phyloP scores from a whole-genome alignment of 495 filamentous ascomycete species.

The Evernia prunastri region DNA sequence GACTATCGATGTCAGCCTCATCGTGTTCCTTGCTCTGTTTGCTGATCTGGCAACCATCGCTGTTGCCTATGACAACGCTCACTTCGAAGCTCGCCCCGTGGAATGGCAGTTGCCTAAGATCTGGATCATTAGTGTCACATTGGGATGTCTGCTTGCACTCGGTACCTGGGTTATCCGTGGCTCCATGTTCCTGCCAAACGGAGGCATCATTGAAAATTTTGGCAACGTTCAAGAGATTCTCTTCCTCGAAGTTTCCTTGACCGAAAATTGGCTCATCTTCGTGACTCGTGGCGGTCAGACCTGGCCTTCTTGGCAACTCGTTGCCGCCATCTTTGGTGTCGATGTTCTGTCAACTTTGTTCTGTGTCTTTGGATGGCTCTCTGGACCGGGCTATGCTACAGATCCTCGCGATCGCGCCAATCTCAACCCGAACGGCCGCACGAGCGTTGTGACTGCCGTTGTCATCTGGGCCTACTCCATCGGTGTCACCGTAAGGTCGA shows the following conservation, averaged over 20 bases:
- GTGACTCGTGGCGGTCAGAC: slow-evolving; percentile 68
- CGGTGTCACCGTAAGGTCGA: slow-evolving; percentile 49
- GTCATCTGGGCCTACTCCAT: slow-evolving; percentile 75
- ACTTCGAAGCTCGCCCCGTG: slow-evolving; percentile 63
- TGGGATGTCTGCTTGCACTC: slow-evolving; percentile 58
- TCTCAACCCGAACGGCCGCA: slow-evolving; percentile 54
- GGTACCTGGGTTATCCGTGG: slow-evolving; percentile 67
- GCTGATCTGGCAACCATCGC: slow-evolving; percentile 72
- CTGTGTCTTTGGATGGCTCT: slow-evolving; percentile 67
- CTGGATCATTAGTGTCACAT: slow-evolving; percentile 65
- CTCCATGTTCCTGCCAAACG: slow-evolving; percentile 57
- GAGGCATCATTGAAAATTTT: slow-evolving; percentile 68
- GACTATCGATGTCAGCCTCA: slow-evolving; percentile 58
- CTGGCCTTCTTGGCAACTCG: slow-evolving; percentile 65
- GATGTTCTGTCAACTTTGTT: slow-evolving; percentile 65
- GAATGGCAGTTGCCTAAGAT: slow-evolving; percentile 76
- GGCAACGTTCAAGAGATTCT: slow-evolving; percentile 65
- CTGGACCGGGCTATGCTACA: slow-evolving; percentile 35
- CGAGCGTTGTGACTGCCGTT: slow-evolving; percentile 70
- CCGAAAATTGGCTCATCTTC: slow-evolving; percentile 77
- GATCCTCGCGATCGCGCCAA: slow-evolving; percentile 35
- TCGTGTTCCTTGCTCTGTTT: slow-evolving; percentile 73
- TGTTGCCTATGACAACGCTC: slow-evolving; percentile 70
- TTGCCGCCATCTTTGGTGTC: slow-evolving; percentile 64
- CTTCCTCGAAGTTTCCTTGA: slow-evolving; percentile 67